Evolutionary conservation across 176 grass and related monocot genomes (phyloP), one percentile per base, ranked within the genome.

Genomic region (Triticum timopheevii): DNA sequence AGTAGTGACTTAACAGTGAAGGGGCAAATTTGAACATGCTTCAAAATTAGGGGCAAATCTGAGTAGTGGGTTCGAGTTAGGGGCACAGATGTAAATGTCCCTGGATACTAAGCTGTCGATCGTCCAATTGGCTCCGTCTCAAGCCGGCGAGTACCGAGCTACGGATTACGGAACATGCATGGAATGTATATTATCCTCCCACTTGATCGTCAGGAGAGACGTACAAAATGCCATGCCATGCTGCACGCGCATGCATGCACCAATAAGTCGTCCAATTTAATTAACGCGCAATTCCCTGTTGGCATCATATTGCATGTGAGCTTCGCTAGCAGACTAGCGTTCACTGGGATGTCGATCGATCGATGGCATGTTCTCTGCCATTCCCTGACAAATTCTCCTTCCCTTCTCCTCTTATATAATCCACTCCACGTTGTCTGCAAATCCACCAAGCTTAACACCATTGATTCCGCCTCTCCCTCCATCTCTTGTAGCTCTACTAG

Each of bases 81-180:
- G n/a, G n/a, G n/a, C n/a, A n/a, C n/a, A n/a, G n/a, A n/a, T n/a
- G n/a, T n/a, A n/a, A n/a, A n/a, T n/a, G n/a, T n/a, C n/a, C n/a
- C n/a, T n/a, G n/a, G n/a, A n/a, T n/a, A 54, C 17, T 73, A 38
- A 1, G 20, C 13, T 16, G 66, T 61, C 10, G 38, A 54, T 54
- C 16, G 2, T 58, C 7, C 19, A 47, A 42, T 39, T 84, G 72
- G 87, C 59, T 80, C 50, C 66, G 74, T 47, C 35, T 74, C 59
- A 6, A 33, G n/a, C 56, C 87, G 76, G 58, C 66, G 33, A 56
- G 87, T 56, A 85, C 82, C 76, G 75, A 65, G 64, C 52, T 80
- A 80, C 45, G 87, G 76, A 66, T 84, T 74, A 56, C 23, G 24
- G 81, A 84, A 80, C 87, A 88, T 83, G 86, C 73, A 52, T 47